Percentiles rank a stretch among this genome's conserved stretches.
Evolutionary conservation across 2,329 filamentous ascomycete genomes (phyloP).

Genomic region (Zalaria obscura): DNA sequence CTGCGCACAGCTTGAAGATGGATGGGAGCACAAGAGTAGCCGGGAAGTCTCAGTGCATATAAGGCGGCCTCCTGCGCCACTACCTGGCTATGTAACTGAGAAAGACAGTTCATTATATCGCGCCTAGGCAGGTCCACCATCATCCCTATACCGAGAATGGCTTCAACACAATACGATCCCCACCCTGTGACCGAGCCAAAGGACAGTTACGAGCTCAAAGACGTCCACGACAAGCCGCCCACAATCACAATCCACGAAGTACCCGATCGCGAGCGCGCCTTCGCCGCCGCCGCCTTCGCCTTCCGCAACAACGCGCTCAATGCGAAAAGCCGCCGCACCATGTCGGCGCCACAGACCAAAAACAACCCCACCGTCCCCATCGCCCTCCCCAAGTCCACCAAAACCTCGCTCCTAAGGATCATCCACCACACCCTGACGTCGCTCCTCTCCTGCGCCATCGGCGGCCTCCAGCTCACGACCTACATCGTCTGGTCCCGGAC

Average conservation of each 20-base stretch:
- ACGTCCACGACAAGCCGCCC: background rate
- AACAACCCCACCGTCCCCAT: too few species aligned
- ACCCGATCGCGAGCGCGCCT: background rate
- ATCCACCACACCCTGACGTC: background rate
- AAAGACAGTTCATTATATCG: too few species aligned
- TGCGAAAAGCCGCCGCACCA: background rate
- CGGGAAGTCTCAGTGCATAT: too few species aligned
- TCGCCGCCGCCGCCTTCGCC: background rate
- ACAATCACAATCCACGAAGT: background rate
- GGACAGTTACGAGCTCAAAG: too few species aligned
- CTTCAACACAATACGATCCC: too few species aligned
- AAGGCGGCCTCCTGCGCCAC: too few species aligned
- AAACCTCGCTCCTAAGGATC: background rate
- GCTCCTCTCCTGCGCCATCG: background rate
- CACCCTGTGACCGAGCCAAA: too few species aligned
- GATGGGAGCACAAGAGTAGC: too few species aligned
- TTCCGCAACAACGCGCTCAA: background rate
- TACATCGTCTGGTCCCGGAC: background rate
- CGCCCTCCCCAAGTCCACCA: background rate
- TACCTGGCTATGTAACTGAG: too few species aligned
- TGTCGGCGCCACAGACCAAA: background rate
- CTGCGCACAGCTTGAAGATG: too few species aligned
- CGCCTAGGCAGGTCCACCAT: too few species aligned
- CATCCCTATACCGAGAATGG: too few species aligned
- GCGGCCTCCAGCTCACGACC: background rate